Base-by-base conservation (phyloP, 768 basidiomycete species). In the Tylopilus vinaceipallidus region DNA sequence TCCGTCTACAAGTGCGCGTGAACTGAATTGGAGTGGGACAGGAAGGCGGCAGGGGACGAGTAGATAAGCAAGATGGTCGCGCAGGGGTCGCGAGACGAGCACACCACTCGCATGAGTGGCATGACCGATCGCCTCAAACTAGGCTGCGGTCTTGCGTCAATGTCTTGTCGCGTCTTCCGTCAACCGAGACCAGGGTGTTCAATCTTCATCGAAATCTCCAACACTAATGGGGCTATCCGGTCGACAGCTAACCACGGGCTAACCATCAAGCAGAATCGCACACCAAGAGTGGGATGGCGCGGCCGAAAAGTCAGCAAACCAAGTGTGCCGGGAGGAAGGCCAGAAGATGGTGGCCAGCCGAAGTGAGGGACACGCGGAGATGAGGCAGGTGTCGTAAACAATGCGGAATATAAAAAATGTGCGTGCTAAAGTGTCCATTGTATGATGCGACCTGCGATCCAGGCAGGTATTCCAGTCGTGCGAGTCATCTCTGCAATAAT, bases 71-170 rank as follows among this genome's bases (percentile, higher is more conserved):
- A 71, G 75, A 72, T 55, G 73, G 61, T 62, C 70, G 73, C 84
- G 72, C 72, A 58, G 68, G 72, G 61, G 68, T 76, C 70, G 75
- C 76, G 73, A 80, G 70, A 74, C 76, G 72, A 74, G 74, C 76
- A 73, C 74, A 64, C 69, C 65, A 65, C 75, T 72, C 75, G 62
- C 65, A 63, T 65, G 73, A 75, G 73, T 10, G 75, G 68, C 72
- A 72, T 68, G 76, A 72, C 75, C 64, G 44, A 69, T 71, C 74
- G 73, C 73, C 79, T 82, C 79, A 69, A 79, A 78, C 79, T 57
- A 65, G 58, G 60, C 72, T 66, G 68, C 70, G 75, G 83, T 87
- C 86, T 83, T 86, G 85, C 73, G 84, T 83, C 75, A 56, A 71
- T 77, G 79, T 81, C 81, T 75, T 77, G 75, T 76, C 76, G 57